Percentiles rank a stretch among this genome's conserved stretches.
phyloP scores from a whole-genome alignment of 108 stramenopile species.

The Nannochloropsis gaditana region DNA sequence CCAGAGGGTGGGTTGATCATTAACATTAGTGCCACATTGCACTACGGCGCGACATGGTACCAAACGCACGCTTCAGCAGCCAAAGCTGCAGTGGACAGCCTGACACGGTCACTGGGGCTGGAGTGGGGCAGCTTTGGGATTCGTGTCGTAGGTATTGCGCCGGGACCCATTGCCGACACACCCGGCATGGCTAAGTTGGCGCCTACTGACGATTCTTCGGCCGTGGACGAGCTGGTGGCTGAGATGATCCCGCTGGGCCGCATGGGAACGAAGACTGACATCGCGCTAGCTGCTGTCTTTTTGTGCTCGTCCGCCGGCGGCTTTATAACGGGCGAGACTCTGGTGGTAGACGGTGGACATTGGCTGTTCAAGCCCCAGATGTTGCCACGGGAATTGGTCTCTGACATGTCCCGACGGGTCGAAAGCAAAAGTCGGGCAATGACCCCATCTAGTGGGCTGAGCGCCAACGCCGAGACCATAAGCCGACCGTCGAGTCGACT shows the following conservation, averaged over 20 bases:
- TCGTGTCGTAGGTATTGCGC: slow-evolving; percentile 83
- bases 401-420: slow-evolving; percentile 34
- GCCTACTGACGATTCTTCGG: slow-evolving; percentile 56
- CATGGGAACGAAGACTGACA: slow-evolving; percentile 46
- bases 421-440: slow-evolving; percentile 42
- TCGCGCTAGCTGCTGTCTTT: slow-evolving; percentile 45
- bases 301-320: slow-evolving; percentile 37
- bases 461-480: too few relatives aligned
- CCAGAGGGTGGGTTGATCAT: slow-evolving; percentile 61
- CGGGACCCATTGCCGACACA: slow-evolving; percentile 82
- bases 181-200: slow-evolving; percentile 86
- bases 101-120: slow-evolving; percentile 71
- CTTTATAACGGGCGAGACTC: slow-evolving; percentile 40
- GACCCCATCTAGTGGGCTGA: not conserved
- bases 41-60: slow-evolving; percentile 81
- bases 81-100: slow-evolving; percentile 79
- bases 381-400: slow-evolving; percentile 29
- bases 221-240: not conserved
- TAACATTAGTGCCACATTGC: slow-evolving; percentile 82
- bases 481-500: too few relatives aligned
- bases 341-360: slow-evolving; percentile 48
- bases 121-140: slow-evolving; percentile 83
- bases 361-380: slow-evolving; percentile 39
- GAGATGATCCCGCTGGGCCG: slow-evolving; percentile 43
- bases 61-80: slow-evolving; percentile 86